Evolutionary conservation across 2,329 filamentous ascomycete genomes (phyloP), one percentile per base, ranked within the genome.

Genomic region (Xylaria sp.): DNA sequence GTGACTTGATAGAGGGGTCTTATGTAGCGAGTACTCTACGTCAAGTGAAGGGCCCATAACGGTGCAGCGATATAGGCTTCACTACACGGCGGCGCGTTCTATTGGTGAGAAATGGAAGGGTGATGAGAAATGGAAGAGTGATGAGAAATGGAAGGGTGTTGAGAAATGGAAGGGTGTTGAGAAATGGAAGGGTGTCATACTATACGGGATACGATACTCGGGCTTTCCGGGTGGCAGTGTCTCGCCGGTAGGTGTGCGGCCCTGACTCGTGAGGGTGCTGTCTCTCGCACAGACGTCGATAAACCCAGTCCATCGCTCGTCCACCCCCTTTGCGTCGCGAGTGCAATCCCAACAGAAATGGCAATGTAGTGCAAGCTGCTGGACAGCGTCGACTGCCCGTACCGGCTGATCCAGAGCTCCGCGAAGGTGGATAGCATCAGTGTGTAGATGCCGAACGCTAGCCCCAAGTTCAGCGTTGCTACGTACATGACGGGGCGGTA

Each of bases 391-490:
- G 81, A 82, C 73, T 86, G 82, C 2, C 78, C 77, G 67, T 89
- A 88, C 23, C 78, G 75, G 0, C 78, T 75, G 13, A 83, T 80
- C 75, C 83, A 88, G 1, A 88, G 80, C 0, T 75, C 75, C 0
- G 86, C 83, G 67, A 86, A 86, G 0, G 85, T 88, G 0, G 85
- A 86, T 60, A 88, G 82, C n/a, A 86, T 76, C 41, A 88, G 76
- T 56, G 83, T 85, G 23, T 87, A 81, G 33, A 85, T 82, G 25
- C 84, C 85, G 70, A 88, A 88, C 28, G 83, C 77, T 10, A 86
- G 74, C 1, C 82, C 82, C 61, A 84, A 79, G 59, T 83, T 82
- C 5, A 84, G 71, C 0, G 84, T 80, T 18, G 86, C 78, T 1
- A 85, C 71, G 43, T 83, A 79, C 33, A 87, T 81, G 36, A 87